These are phyloP conservation scores for Exophiala dermatitidis DNA, from an alignment of 2,329 filamentous ascomycete species.

Conservation along the genomic window DNA sequence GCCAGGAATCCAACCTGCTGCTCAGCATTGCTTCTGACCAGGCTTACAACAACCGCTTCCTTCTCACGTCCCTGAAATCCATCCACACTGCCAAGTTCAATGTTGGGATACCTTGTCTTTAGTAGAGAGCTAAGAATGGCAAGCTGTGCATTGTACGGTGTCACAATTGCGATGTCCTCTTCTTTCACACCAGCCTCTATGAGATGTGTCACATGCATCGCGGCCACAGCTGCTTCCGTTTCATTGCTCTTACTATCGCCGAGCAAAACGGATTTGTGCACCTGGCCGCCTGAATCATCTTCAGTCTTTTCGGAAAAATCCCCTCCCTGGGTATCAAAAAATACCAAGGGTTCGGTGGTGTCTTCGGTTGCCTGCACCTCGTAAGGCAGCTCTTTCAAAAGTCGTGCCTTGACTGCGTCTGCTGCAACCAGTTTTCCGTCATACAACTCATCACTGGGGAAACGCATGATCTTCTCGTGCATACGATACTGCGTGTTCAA, in stretches of 20 bases:
- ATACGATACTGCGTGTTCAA: constrained; percentile 96
- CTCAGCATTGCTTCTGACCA: constrained; percentile 85
- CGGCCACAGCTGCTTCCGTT: constrained; percentile 77
- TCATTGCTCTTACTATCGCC: constrained; percentile 86
- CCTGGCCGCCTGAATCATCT: constrained; percentile 54
- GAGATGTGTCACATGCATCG: constrained; percentile 66
- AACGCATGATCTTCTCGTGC: constrained; percentile 93
- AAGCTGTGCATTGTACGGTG: constrained; percentile 93
- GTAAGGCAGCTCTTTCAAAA: constrained; percentile 73
- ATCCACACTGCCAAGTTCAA: constrained; percentile 94
- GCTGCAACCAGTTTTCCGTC: constrained; percentile 73
- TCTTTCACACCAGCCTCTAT: constrained; percentile 71
- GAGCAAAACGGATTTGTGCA: constrained; percentile 46
- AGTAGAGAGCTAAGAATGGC: constrained; percentile 67
- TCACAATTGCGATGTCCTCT: constrained; percentile 85
- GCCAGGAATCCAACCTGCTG: constrained; percentile 87
- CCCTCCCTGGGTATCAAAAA: constrained; percentile 93
- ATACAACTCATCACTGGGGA: constrained; percentile 85
- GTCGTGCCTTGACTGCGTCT: constrained; percentile 64
- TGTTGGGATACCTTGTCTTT: constrained; percentile 71
- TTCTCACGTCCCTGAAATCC: constrained; percentile 97
- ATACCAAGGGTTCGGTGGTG: constrained; percentile 78
- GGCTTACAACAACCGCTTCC: constrained; percentile 83
- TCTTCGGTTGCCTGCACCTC: constrained; percentile 74
- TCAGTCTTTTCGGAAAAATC: constrained; percentile 80